Evolutionary conservation across 176 grass and related monocot species (phyloP), one percentile per base, ranked within the genome.

Genomic region (Themeda triandra): DNA sequence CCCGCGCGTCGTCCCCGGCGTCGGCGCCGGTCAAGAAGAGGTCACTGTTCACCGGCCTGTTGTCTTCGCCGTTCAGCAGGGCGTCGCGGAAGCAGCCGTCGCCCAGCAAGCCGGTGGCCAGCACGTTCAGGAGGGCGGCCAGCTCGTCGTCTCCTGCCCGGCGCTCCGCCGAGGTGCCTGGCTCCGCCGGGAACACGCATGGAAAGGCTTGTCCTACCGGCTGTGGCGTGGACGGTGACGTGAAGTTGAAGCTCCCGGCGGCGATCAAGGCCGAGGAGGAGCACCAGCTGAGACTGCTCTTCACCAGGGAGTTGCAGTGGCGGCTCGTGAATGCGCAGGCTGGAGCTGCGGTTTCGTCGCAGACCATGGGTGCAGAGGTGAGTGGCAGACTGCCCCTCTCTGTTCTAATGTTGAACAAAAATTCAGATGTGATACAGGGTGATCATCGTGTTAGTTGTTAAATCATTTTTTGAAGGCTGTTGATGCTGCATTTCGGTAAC

Each of bases 261-360:
- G 88, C 67, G 48, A 66, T 40, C 9, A 88, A 80, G 69, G 56
- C 86, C 9, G 91, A 93, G 29, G 87, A 93, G 51, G 94, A 92
- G 31, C 94, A 96, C 77, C 51, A 75, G 74, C 58, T 93, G 80
- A 91, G 70, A 37, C 24, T 93, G 10, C 46, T 83, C n/a, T 70
- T 91, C 74, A 91, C 74, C 35, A 45, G 78, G 32, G 73, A 91
- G 41, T 62, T 91, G 81, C 94, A 96, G 31, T 93, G 88, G 91
- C 85, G 86, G 62, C 75, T 46, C 7, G 58, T 76, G 8, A 96
- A 91, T 78, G 86, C 91, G 4, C 71, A 85, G 33, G 76, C 84
- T 0, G 42, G 35, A 23, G 86, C 77, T n/a, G 82, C 83, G 39
- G 6, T 80, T 25, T 63, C 71, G 23, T 45, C 64, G 23, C 84